phyloP scores from a whole-genome alignment of 2,329 filamentous ascomycete species.

The Pseudogymnoascus verrucosus region DNA sequence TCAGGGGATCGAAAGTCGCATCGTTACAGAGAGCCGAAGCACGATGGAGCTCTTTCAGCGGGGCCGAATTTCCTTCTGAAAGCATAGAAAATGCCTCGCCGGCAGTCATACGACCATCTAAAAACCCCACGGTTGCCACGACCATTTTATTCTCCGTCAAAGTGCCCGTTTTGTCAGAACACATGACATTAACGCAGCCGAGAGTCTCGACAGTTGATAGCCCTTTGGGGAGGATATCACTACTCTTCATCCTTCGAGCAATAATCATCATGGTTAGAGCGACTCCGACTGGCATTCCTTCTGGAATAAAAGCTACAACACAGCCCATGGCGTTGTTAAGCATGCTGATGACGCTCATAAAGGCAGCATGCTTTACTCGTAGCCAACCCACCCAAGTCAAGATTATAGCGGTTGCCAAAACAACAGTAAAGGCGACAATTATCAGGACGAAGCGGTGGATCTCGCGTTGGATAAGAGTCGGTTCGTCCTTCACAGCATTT shows the following conservation, averaged over 20 bases:
- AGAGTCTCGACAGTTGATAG: conserved; percentile 68
- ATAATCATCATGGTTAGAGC: conserved; percentile 63
- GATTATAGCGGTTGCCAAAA: conserved; percentile 35
- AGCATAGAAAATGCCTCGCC: conserved; percentile 25
- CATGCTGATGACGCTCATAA: conserved; percentile 37
- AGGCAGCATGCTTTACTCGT: conserved; percentile 29
- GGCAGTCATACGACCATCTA: conserved; percentile 24
- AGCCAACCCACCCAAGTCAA: conserved; percentile 40
- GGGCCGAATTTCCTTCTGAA: not conserved
- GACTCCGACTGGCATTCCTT: conserved; percentile 60
- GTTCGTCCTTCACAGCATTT: conserved; percentile 24
- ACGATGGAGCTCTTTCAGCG: conserved; percentile 14
- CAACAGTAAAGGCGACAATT: conserved; percentile 33
- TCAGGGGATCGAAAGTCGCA: conserved; percentile 34
- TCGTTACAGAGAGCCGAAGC: conserved; percentile 35
- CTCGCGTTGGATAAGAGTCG: conserved; percentile 35
- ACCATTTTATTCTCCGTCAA: conserved; percentile 46
- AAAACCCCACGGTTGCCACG: conserved; percentile 28
- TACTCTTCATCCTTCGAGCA: conserved; percentile 64
- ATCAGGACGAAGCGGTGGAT: conserved; percentile 38
- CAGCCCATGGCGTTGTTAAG: conserved; percentile 40
- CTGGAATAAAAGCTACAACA: conserved; percentile 62
- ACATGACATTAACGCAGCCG: conserved; percentile 61
- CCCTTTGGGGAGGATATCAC: conserved; percentile 68
- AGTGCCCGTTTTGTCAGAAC: conserved; percentile 67